Evolutionary conservation across 768 basidiomycete genomes (phyloP).

Genomic region (Tulasnella calospora): DNA sequence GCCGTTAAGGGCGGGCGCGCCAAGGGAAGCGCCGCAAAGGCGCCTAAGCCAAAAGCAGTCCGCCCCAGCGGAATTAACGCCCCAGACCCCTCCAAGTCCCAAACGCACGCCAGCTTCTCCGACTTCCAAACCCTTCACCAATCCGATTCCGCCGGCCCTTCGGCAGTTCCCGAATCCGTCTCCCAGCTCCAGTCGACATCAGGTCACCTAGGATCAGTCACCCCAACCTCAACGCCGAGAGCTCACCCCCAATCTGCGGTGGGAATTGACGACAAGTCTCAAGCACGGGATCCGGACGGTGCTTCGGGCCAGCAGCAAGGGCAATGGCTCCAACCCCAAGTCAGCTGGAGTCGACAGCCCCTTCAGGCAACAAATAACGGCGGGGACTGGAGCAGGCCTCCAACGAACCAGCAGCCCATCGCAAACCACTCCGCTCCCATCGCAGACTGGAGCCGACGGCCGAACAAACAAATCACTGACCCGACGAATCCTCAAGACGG

Average conservation of each 20-base stretch:
- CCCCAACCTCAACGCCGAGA: neutral
- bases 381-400: neutral
- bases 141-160: neutral
- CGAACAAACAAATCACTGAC: neutral
- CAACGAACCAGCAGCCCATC: neutral
- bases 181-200: constrained; percentile 7
- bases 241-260: neutral
- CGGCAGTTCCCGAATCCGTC: neutral
- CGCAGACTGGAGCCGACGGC: neutral
- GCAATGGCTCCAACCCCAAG: neutral
- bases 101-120: neutral
- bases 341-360: constrained; percentile 18
- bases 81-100: neutral
- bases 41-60: neutral
- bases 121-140: neutral
- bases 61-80: neutral
- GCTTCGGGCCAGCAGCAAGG: neutral
- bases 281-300: neutral
- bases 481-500: neutral
- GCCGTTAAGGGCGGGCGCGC: neutral
- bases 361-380: neutral
- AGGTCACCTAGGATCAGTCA: neutral
- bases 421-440: neutral
- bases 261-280: neutral
- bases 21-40: constrained; percentile 9